Percentiles rank a stretch among this genome's conserved stretches.
Evolutionary conservation across 208 protist genomes (phyloP).

Genomic region (Acanthamoeba healyi): DNA sequence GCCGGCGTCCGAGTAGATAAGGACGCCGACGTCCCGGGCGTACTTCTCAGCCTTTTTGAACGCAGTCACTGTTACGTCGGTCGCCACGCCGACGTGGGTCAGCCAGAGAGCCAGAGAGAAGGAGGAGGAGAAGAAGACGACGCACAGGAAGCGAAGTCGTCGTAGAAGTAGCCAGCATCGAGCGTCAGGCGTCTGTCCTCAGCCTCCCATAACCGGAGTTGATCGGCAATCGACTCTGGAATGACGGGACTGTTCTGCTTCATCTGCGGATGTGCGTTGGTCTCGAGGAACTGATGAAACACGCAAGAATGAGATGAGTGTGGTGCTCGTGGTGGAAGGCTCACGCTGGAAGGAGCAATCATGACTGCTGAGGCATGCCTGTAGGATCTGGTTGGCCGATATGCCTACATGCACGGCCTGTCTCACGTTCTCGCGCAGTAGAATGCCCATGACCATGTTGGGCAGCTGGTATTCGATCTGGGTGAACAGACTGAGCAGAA

Average conservation of each 20-base stretch:
- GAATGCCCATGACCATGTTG: conserved; percentile 74
- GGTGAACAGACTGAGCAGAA: conserved; percentile 6
- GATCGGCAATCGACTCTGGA: conserved; percentile 69
- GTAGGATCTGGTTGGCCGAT: conserved; percentile 63
- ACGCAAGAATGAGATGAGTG: neutral
- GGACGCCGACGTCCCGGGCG: neutral
- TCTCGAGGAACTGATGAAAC: conserved; percentile 6
- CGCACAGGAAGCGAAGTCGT: conserved; percentile 48
- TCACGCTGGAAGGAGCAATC: no score
- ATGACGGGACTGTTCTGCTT: conserved; percentile 55
- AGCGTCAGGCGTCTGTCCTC: conserved; percentile 30
- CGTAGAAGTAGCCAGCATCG: conserved; percentile 23
- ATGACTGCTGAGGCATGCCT: neutral
- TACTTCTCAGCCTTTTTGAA: conserved; percentile 31
- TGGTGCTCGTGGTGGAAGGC: neutral
- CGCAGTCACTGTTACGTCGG: neutral
- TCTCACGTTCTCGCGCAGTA: conserved; percentile 61
- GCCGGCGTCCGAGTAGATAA: neutral
- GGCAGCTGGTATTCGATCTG: conserved; percentile 54
- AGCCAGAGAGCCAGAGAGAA: neutral
- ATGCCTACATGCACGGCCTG: conserved; percentile 36
- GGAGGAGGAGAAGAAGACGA: neutral
- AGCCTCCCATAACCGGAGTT: conserved; percentile 71
- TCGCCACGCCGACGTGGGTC: no score
- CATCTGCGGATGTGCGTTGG: conserved; percentile 71